Evolutionary conservation across 2,329 filamentous ascomycete species (phyloP).

Genomic region (Alternaria sp.): DNA sequence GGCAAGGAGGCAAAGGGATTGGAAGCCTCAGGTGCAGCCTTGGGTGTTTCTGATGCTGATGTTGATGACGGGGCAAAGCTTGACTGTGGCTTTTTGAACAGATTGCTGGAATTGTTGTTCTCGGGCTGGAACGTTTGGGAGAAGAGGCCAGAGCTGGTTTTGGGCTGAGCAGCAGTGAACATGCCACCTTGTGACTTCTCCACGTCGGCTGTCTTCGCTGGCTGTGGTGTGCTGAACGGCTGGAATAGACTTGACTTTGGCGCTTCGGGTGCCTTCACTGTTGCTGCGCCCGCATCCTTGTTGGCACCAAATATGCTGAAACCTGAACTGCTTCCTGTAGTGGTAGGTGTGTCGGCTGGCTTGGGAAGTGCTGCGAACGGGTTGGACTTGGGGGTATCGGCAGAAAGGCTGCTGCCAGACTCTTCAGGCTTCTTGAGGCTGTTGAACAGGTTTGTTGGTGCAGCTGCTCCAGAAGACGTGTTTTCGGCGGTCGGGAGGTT

Average conservation of each 20-base stretch:
- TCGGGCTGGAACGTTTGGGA: slow-evolving; percentile 23
- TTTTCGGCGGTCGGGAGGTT: slow-evolving; percentile 13
- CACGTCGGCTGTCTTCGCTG: slow-evolving; percentile 20
- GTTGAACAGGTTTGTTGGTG: slow-evolving; percentile 22
- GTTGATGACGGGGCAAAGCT: slow-evolving; percentile 10
- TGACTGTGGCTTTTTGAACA: slow-evolving; percentile 19
- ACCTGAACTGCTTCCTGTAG: slow-evolving; percentile 9
- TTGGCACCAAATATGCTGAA: slow-evolving; percentile 27
- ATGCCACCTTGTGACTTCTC: slow-evolving; percentile 22
- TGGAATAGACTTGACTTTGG: slow-evolving; percentile 25
- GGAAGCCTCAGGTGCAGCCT: slow-evolving; percentile 14
- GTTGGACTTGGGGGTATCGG: slow-evolving; percentile 26
- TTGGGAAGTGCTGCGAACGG: slow-evolving; percentile 26
- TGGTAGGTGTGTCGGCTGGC: slow-evolving; percentile 12
- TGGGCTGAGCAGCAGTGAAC: slow-evolving; percentile 28
- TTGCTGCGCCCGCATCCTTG: slow-evolving; percentile 4
- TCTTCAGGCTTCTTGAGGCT: slow-evolving; percentile 23
- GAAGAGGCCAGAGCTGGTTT: slow-evolving; percentile 28
- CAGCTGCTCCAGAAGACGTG: slow-evolving; percentile 8
- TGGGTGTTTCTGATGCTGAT: slow-evolving; percentile 9
- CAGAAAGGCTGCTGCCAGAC: slow-evolving; percentile 7
- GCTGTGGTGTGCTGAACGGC: slow-evolving; percentile 32
- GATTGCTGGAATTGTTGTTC: slow-evolving; percentile 10
- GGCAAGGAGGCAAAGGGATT: slow-evolving; percentile 25
- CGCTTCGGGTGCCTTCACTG: slow-evolving; percentile 20